Conservation (phyloP, 1,284 basidiomycete genomes). For the Irpex sp. region DNA sequence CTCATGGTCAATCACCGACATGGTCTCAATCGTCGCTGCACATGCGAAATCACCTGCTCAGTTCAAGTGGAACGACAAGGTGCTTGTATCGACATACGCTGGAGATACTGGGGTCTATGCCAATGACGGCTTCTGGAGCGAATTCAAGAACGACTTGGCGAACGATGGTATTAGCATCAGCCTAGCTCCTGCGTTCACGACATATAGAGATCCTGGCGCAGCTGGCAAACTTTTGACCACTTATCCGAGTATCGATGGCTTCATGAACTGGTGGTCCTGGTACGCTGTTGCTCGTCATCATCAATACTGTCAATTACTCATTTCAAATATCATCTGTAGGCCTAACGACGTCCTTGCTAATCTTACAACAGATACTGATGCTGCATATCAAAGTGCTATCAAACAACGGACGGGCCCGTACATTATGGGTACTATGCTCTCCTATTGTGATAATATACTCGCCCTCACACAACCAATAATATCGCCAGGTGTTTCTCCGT, state of each 20-base stretch:
- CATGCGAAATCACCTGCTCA: slow-evolving; percentile 23
- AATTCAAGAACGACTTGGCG: slow-evolving; percentile 24
- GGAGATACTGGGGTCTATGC: slow-evolving; percentile 21
- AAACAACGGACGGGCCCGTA: slow-evolving; percentile 28
- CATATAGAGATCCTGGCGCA: slow-evolving; percentile 25
- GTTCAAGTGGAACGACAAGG: slow-evolving; percentile 24
- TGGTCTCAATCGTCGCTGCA: slow-evolving; percentile 14
- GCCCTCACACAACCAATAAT: slow-evolving; percentile 3
- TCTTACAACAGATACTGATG: slow-evolving; percentile 26
- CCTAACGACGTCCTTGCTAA: slow-evolving; percentile 24
- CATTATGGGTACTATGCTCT: slow-evolving; percentile 28
- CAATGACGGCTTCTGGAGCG: slow-evolving; percentile 25
- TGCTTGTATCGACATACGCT: slow-evolving; percentile 30
- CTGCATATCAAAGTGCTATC: slow-evolving; percentile 19
- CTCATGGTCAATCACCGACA: slow-evolving; percentile 20
- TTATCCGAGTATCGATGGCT: slow-evolving; percentile 31
- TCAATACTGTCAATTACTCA: neutral
- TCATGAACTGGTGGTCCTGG: slow-evolving; percentile 37
- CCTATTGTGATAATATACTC: neutral
- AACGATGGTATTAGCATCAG: slow-evolving; percentile 24
- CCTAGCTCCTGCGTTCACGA: slow-evolving; percentile 30
- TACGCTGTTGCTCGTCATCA: slow-evolving; percentile 9
- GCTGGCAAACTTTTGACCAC: slow-evolving; percentile 22
- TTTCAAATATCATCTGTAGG: slow-evolving; percentile 14
- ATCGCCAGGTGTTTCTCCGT: slow-evolving; percentile 27